Conservation (phyloP, 257 asterid species). For the Euphrasia confusa region DNA sequence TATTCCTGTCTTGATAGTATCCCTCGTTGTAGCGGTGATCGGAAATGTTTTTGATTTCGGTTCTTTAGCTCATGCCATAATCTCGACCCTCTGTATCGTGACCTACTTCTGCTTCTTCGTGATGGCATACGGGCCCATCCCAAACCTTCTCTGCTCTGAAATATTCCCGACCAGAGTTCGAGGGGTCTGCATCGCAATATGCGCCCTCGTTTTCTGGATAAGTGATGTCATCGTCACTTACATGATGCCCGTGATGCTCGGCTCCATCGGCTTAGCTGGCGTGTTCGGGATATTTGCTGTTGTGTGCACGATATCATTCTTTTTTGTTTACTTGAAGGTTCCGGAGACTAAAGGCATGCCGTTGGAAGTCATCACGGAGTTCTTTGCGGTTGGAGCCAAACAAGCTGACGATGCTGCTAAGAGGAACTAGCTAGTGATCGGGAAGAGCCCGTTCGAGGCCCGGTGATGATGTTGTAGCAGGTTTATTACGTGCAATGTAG, state of each 20-base stretch:
- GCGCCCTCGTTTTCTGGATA: constrained; percentile 75
- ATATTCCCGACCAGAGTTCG: constrained; percentile 66
- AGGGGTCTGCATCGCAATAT: constrained; percentile 35
- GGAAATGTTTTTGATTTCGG: too few relatives aligned
- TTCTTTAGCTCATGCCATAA: too few relatives aligned
- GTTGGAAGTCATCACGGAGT: constrained; percentile 58
- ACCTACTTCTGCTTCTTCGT: too few relatives aligned
- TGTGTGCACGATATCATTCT: constrained; percentile 50
- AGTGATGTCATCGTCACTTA: constrained; percentile 62
- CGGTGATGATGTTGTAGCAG: too few relatives aligned
- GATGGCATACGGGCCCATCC: too few relatives aligned
- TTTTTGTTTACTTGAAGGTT: constrained; percentile 54
- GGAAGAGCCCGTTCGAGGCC: too few relatives aligned
- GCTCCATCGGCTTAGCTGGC: constrained; percentile 58
- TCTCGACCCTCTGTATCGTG: too few relatives aligned
- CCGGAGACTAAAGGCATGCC: constrained; percentile 77
- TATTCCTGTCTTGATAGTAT: too few relatives aligned
- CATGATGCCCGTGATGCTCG: constrained; percentile 59
- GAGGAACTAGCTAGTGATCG: too few relatives aligned
- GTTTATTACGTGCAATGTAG: too few relatives aligned
- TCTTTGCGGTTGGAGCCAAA: constrained; percentile 64
- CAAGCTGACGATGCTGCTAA: constrained; percentile 15
- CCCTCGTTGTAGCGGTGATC: too few relatives aligned
- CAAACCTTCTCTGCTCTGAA: too few relatives aligned
- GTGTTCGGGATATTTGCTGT: constrained; percentile 58